A percentile compares a stretch with the other conserved stretches of the same genome.
Evolutionary conservation across 768 basidiomycete species (phyloP).

Genomic region (Ephemerocybe angulata): DNA sequence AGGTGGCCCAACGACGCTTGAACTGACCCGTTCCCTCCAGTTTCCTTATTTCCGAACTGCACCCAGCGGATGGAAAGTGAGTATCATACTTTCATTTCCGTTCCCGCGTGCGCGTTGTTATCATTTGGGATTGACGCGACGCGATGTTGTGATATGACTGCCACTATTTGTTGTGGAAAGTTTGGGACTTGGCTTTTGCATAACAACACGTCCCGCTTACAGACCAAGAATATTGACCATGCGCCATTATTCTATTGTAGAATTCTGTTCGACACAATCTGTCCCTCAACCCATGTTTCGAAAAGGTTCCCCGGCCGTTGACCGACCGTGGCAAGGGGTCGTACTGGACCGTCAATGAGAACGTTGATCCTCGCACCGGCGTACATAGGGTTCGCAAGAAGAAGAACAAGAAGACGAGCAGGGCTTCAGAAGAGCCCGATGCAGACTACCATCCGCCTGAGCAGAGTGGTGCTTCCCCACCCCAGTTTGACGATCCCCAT

Average conservation of each 20-base stretch:
- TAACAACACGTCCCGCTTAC: too few relatives aligned
- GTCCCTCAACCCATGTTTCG: slow-evolving; percentile 86
- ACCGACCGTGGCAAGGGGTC: slow-evolving; percentile 90
- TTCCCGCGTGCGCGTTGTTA: slow-evolving; percentile 1
- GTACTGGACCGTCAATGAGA: slow-evolving; percentile 90
- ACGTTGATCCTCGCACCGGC: slow-evolving; percentile 84
- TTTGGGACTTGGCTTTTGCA: slow-evolving; percentile 30
- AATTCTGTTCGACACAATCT: slow-evolving; percentile 91
- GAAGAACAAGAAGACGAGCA: slow-evolving; percentile 60
- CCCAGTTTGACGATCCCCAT: slow-evolving; percentile 51
- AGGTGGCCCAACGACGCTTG: slow-evolving; percentile 1
- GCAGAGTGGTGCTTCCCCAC: slow-evolving; percentile 16
- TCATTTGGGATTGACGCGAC: slow-evolving; percentile 25
- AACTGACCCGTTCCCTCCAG: slow-evolving; percentile 35
- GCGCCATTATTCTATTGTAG: slow-evolving; percentile 39
- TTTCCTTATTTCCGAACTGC: slow-evolving; percentile 88
- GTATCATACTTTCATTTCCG: slow-evolving; percentile 19
- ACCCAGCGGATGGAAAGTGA: slow-evolving; percentile 89
- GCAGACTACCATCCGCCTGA: slow-evolving; percentile 61
- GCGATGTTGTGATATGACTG: slow-evolving; percentile 66
- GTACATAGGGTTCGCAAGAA: slow-evolving; percentile 88
- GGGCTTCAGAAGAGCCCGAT: slow-evolving; percentile 56
- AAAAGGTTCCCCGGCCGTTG: slow-evolving; percentile 87
- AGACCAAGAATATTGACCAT: slow-evolving; percentile 24
- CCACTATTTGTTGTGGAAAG: slow-evolving; percentile 54